Base-by-base conservation (phyloP, 768 basidiomycete genomes). In the Amanita pseudoporphyria region DNA sequence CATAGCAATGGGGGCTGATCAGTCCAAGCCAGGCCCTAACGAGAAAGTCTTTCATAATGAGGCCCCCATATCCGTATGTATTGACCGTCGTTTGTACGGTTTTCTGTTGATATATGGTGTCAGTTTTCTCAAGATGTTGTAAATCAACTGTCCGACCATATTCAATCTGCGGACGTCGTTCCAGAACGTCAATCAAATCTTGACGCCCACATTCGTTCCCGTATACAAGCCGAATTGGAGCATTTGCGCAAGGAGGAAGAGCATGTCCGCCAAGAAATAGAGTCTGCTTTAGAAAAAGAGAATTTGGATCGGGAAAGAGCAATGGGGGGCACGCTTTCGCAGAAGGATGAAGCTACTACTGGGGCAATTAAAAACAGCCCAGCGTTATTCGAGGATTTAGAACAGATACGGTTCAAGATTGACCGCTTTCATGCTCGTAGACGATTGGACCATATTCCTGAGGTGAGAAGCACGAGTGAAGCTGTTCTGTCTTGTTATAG, bases 51-150 rank as follows among this genome's bases (percentile, higher is more conserved):
- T 80, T 55, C 65, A 69, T 43, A 71, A 68, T 52, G 76, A 81
- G 56, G 71, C 70, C 1, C 69, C 76, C 13, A 73, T 82, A 53
- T 72, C 79, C 54, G 80, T 80, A 52, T 41, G 69, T 61, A 28
- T 39, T 22, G 5, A 24, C 9, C 18, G 10, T 26, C 13, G 16
- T 30, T 6, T 30, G 19, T 30, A 19, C 10, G 14, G n/a, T n/a
- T 26, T 16, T 24, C 32, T 6, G 45, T 28, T 28, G 16, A 26
- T 38, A 32, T 39, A 14, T 9, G 24, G 10, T 32, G 35, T 45
- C 57, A 93, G 89, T 87, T 94, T 68, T 86, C 86, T n/a, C 78
- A 78, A 41, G 79, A 84, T 63, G 79, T 94, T 51, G 81, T 93
- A 60, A 79, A 84, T 69, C 79, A 83, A 51, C 82, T 93, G 54